Conservation (phyloP, 2,329 filamentous ascomycete species). For the Hymenoscyphus infarciens region DNA sequence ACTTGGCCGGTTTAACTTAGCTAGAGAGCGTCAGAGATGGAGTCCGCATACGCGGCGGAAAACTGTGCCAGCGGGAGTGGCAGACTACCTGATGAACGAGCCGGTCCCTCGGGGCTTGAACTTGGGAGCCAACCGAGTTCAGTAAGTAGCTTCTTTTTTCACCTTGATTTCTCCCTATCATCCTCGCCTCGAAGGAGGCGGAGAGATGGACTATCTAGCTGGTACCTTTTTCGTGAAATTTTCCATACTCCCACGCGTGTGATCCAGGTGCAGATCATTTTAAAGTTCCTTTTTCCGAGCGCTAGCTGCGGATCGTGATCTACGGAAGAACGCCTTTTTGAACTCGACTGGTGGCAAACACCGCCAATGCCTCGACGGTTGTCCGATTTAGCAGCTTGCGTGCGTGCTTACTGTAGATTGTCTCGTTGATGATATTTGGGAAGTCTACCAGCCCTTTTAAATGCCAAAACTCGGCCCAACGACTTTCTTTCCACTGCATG, state of each 20-base stretch:
- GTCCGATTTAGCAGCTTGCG: not conserved
- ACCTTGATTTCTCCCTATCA: too few relatives aligned
- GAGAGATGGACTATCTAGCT: too few relatives aligned
- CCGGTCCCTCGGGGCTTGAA: too few relatives aligned
- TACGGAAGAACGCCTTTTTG: not conserved
- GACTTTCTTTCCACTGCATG: too few relatives aligned
- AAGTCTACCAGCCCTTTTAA: not conserved
- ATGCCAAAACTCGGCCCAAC: not conserved
- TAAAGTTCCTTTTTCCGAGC: not conserved
- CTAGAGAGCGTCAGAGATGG: too few relatives aligned
- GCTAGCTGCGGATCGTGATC: not conserved
- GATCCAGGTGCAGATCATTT: not conserved
- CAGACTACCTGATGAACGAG: too few relatives aligned
- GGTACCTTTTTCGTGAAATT: not conserved
- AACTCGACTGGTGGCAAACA: not conserved
- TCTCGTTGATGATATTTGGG: not conserved
- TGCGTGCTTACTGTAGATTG: not conserved
- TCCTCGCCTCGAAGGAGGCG: too few relatives aligned
- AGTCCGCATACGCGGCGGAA: too few relatives aligned
- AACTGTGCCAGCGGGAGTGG: too few relatives aligned
- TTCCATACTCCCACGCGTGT: not conserved
- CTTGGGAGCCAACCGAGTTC: too few relatives aligned
- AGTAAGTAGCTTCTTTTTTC: too few relatives aligned
- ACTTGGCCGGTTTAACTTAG: too few relatives aligned
- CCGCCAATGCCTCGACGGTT: not conserved